phyloP scores from a whole-genome alignment of 108 stramenopile species.

The Cyclotella atomus region DNA sequence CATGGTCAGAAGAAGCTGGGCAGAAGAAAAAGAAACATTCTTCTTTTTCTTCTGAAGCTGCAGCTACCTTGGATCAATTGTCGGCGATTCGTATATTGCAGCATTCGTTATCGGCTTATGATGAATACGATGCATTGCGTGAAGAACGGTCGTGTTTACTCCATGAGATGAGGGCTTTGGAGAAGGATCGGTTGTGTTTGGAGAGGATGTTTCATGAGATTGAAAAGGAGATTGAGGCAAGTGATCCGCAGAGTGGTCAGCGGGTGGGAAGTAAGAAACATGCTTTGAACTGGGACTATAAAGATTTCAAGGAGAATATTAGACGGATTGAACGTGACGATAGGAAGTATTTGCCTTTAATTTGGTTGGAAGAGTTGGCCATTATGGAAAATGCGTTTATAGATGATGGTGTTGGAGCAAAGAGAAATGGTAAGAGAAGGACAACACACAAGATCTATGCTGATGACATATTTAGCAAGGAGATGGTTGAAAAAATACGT shows the following conservation, averaged over 20 bases:
- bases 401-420: neutral
- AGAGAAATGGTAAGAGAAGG: neutral
- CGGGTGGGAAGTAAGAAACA: neutral
- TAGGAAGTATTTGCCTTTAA: constrained; percentile 4
- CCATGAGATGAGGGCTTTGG: constrained; percentile 23
- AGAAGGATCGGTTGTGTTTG: constrained; percentile 32
- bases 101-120: neutral
- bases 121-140: constrained; percentile 34
- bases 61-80: constrained; percentile 20
- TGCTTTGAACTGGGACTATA: neutral
- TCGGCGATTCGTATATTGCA: constrained; percentile 16
- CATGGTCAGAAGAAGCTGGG: neutral
- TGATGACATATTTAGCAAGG: neutral
- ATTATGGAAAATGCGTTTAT: neutral
- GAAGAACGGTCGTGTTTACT: constrained; percentile 18
- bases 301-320: constrained; percentile 1
- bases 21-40: neutral
- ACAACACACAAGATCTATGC: neutral
- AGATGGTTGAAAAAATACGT: constrained; percentile 4
- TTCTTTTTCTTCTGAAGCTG: neutral
- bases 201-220: constrained; percentile 17
- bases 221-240: neutral
- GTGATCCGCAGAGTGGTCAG: neutral
- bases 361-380: constrained; percentile 6
- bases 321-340: neutral